phyloP scores from a whole-genome alignment of 371 early-diverging fungal genomes.

The Mortierella sp. region DNA sequence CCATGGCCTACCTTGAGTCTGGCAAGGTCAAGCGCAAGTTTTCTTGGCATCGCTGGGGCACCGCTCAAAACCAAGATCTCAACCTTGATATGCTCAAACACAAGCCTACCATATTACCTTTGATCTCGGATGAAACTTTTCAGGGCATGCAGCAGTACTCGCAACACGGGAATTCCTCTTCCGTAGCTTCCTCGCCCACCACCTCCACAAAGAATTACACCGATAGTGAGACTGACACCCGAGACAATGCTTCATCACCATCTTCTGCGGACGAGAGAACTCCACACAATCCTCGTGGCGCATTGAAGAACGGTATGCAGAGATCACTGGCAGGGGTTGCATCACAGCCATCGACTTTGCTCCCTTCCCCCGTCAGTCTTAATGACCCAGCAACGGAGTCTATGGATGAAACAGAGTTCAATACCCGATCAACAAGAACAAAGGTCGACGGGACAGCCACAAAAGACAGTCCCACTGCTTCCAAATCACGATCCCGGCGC shows the following conservation, averaged over 20 bases:
- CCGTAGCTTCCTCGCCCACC: conserved; percentile 37
- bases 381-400: conserved; percentile 37
- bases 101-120: conserved; percentile 38
- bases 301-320: conserved; percentile 42
- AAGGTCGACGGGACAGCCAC: conserved; percentile 20
- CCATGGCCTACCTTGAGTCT: conserved; percentile 59
- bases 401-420: conserved; percentile 46
- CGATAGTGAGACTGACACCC: conserved; percentile 21
- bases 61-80: conserved; percentile 57
- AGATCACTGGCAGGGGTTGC: conserved; percentile 13
- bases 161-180: conserved; percentile 15
- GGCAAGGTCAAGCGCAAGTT: conserved; percentile 62
- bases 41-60: conserved; percentile 62
- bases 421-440: conserved; percentile 28
- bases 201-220: conserved; percentile 25
- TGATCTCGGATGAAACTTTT: conserved; percentile 36
- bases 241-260: neutral
- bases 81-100: conserved; percentile 35
- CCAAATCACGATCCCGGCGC: conserved; percentile 39
- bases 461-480: conserved; percentile 39
- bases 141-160: conserved; percentile 13
- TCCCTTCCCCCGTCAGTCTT: conserved; percentile 50
- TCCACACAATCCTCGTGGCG: neutral
- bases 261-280: conserved; percentile 1
- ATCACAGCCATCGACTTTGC: conserved; percentile 22